Evolutionary conservation across 108 stramenopile genomes (phyloP).

Genomic region (Pseudonitzschia multiseries): DNA sequence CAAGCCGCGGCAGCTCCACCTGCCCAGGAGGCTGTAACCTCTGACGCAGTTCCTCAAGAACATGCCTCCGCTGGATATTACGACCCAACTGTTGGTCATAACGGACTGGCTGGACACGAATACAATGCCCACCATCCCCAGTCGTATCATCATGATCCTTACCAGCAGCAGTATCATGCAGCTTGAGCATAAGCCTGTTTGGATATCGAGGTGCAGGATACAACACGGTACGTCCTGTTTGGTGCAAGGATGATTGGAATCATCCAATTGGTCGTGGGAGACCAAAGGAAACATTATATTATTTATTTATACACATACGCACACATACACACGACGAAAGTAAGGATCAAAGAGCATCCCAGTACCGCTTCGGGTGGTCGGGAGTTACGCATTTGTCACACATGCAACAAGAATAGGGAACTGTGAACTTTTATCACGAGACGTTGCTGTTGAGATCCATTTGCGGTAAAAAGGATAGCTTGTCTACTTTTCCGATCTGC

Average conservation of each 20-base stretch:
- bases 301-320: neutral
- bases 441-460: too few species aligned
- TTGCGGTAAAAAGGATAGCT: too few species aligned
- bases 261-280: neutral
- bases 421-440: too few species aligned
- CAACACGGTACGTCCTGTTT: too few species aligned
- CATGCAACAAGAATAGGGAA: too few species aligned
- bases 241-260: too few species aligned
- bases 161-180: slow-evolving; percentile 10
- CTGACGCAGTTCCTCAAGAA: slow-evolving; percentile 1
- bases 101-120: neutral
- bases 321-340: neutral
- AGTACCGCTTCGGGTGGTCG: too few species aligned
- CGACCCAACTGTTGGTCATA: neutral
- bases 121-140: slow-evolving; percentile 3
- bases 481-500: too few species aligned
- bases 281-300: neutral
- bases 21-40: neutral
- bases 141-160: slow-evolving; percentile 14
- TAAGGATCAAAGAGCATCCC: neutral
- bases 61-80: neutral
- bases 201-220: neutral
- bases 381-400: too few species aligned
- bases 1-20: slow-evolving; percentile 36
- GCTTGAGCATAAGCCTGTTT: neutral